Base-by-base conservation (phyloP, 139 green algal species). In the Chlorokybus atmophyticus region DNA sequence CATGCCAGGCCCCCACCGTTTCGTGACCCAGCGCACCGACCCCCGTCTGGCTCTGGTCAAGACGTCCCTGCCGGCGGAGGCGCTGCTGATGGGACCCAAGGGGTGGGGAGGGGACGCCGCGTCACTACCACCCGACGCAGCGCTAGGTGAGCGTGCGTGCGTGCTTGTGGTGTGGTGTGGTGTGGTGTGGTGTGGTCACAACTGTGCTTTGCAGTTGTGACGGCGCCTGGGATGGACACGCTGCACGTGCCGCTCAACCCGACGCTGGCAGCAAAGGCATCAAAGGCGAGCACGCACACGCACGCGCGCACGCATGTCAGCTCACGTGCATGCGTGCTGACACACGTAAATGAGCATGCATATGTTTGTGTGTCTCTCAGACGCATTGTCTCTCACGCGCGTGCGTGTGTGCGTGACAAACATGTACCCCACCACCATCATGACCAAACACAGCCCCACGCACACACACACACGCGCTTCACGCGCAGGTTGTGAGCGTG, bases 21-120 rank as follows among this genome's bases (percentile, higher is more conserved):
- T 85, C 35, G 3, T 86, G 1, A 83, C 77, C 1, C 75, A 84
- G 56, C 55, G 75, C 2, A 64, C 82, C 35, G 55, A 69, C n/a
- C 71, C 65, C 4, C 55, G 40, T 30, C 23, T 82, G 38, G 70
- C 54, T 29, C 54, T 75, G 30, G 55, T 71, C 29, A 27, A 63
- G 39, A 17, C 59, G 29, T 49, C 32, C 3, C 54, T 75, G 3
- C 67, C 67, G 3, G 19, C 32, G 2, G 55, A 64, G 29, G 67
- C 55, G 24, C 52, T 73, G 40, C 40, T 2, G 29, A 21, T 1
- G 31, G 50, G 59, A 50, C 39, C 23, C 6, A 49, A 24, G 47
- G 26, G 7, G 10, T n/a, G n/a, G n/a, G n/a, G n/a, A n/a, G n/a
- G n/a, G n/a, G n/a, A n/a, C n/a, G n/a, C n/a, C n/a, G n/a, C n/a